Conservation (phyloP, 1,139 yeast genomes). For the Schizosaccharomyces versatilis region DNA sequence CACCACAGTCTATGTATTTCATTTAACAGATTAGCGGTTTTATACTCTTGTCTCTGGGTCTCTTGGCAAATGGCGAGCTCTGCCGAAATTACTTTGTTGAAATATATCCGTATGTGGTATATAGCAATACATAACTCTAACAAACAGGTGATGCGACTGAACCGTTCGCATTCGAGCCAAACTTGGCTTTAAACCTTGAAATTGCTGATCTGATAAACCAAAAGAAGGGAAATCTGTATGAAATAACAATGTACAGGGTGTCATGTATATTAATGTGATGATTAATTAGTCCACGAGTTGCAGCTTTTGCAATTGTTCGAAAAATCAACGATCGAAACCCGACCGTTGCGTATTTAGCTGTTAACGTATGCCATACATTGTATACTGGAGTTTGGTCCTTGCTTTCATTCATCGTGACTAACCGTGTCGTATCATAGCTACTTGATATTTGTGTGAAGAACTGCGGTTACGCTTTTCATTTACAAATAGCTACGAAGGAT, state of each 20-base stretch:
- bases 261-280: neutral
- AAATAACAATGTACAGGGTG: neutral
- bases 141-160: constrained; percentile 61
- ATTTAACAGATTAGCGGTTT: too few species aligned
- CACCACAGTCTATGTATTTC: too few species aligned
- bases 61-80: too few species aligned
- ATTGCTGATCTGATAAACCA: constrained; percentile 85
- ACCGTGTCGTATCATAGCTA: constrained; percentile 15
- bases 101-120: too few species aligned
- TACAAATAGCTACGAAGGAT: constrained; percentile 86
- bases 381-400: neutral
- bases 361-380: constrained; percentile 6
- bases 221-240: constrained; percentile 55
- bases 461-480: constrained; percentile 92
- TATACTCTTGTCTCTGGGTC: too few species aligned
- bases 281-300: constrained; percentile 50
- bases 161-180: constrained; percentile 67
- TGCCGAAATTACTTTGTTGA: too few species aligned
- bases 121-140: too few species aligned
- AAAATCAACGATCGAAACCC: constrained; percentile 65
- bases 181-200: constrained; percentile 66
- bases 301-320: constrained; percentile 69
- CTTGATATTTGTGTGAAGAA: constrained; percentile 85
- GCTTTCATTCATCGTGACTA: neutral
- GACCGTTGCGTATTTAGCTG: constrained; percentile 43